A percentile compares a stretch with the other conserved stretches of the same genome.
Evolutionary conservation across 345 rosid genomes (phyloP).

Genomic region (Boechera retrofracta): DNA sequence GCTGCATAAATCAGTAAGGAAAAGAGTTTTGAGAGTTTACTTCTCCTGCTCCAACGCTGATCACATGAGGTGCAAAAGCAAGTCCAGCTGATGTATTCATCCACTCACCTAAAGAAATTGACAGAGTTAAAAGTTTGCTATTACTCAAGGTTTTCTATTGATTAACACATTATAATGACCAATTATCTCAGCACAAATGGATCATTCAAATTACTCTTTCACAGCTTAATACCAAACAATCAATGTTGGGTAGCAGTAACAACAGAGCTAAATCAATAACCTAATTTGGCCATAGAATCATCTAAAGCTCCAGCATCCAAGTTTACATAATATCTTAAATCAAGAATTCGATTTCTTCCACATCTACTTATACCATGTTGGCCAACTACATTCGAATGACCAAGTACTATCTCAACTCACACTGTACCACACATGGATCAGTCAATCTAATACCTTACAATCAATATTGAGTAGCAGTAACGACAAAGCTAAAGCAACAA

Average conservation of each 20-base stretch:
- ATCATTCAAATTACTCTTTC: background rate
- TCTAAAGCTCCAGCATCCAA: background rate
- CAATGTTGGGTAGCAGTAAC: background rate
- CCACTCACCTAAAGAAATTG: constrained; percentile 86
- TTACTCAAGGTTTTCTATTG: background rate
- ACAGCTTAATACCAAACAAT: constrained; percentile 2
- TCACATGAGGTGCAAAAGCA: constrained; percentile 96
- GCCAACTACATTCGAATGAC: background rate
- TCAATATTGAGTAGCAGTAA: background rate
- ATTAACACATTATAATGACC: background rate
- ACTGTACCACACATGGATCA: background rate
- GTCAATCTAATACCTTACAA: constrained; percentile 6
- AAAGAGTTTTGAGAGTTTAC: constrained; percentile 45
- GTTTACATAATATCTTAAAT: background rate
- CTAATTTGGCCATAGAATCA: background rate
- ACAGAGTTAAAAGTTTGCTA: background rate
- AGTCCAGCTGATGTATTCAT: constrained; percentile 94
- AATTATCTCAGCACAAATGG: background rate
- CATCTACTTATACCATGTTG: background rate
- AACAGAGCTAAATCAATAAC: constrained; percentile 13
- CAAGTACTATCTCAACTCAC: constrained; percentile 6
- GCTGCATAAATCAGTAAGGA: constrained; percentile 9
- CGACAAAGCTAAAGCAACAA: constrained; percentile 6
- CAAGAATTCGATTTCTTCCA: background rate
- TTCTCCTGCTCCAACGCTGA: constrained; percentile 82